Evolutionary conservation across 768 basidiomycete genomes (phyloP).

Genomic region (Kwoniella shandongensis): DNA sequence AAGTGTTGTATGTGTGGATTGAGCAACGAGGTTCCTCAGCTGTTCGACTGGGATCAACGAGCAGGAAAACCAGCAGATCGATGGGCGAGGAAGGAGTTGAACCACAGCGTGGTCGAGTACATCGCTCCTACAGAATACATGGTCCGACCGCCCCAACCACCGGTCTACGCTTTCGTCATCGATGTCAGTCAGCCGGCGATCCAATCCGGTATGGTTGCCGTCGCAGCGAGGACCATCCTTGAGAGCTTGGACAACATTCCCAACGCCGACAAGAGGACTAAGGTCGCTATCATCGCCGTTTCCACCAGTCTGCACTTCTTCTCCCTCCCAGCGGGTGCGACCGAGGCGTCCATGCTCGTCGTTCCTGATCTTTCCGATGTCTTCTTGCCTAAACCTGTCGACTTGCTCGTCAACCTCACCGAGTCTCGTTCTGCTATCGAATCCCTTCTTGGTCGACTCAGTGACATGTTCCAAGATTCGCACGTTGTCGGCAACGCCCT

Average conservation of each 20-base stretch:
- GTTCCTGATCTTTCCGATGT: conserved; percentile 96
- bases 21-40: conserved; percentile 95
- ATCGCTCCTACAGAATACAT: conserved; percentile 99
- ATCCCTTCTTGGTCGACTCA: conserved; percentile 73
- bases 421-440: conserved; percentile 81
- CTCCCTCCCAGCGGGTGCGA: conserved; percentile 65
- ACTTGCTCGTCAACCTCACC: conserved; percentile 89
- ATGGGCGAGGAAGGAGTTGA: conserved; percentile 90
- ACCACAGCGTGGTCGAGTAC: conserved; percentile 90
- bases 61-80: conserved; percentile 92
- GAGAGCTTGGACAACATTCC: conserved; percentile 94
- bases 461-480: conserved; percentile 98
- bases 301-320: conserved; percentile 95
- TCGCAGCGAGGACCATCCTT: conserved; percentile 91
- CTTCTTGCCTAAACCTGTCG: conserved; percentile 93
- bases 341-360: conserved; percentile 90
- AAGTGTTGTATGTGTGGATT: conserved; percentile 99
- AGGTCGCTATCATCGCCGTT: conserved; percentile 86
- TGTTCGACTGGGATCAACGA: conserved; percentile 97
- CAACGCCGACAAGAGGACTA: conserved; percentile 88
- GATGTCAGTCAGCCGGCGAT: conserved; percentile 92
- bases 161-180: conserved; percentile 94
- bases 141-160: conserved; percentile 95
- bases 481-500: conserved; percentile 88
- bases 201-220: conserved; percentile 96